Evolutionary conservation across 805 yeast species (phyloP), one percentile per base, ranked within the genome.

Genomic region (Teunomyces aglyptinius): DNA sequence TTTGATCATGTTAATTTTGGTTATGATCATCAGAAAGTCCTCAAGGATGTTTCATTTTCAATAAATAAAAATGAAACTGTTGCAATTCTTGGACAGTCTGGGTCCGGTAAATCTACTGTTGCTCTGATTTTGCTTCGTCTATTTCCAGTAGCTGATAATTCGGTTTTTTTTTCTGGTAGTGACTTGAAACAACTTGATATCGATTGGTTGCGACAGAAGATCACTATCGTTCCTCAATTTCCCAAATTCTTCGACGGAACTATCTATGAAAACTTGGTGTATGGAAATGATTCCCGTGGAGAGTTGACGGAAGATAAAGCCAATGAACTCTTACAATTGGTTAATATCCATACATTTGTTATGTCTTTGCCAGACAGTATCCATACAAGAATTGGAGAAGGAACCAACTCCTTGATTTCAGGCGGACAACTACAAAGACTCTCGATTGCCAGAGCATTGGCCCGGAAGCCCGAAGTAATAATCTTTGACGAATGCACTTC

Each of bases 351-450:
- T 18, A 78, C 79, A 0, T 83, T 85, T 53, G 76, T 88, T 5
- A 44, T 63, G 1, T 58, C 75, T 0, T 68, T 88, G 8, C 82
- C 86, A 0, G 68, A 76, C 1, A 85, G 86, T 0, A 58, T 89
- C 16, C 71, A 81, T 33, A 79, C 96, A 0, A 57, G 64, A 11
- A 67, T 92, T 19, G 85, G 83, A 2, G 77, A 74, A 13, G 65
- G 66, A 18, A 58, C 66, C 7, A 63, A 69, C 11, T 52, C 71
- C 1, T 54, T 80, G 36, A 63, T 92, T 1, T 90, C 97, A 1
- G 96, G 96, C 22, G 99, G 99, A 2, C 98, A 94, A 62, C 73
- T 85, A 6, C 98, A 94, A 61, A 68, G 97, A 46, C 61, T 94
- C 1, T 83, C 94, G 0, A 81, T 94, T 43, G 96, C 92, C 0